Conservation (phyloP, 164 flowering plant genomes). For the Sedum album region DNA sequence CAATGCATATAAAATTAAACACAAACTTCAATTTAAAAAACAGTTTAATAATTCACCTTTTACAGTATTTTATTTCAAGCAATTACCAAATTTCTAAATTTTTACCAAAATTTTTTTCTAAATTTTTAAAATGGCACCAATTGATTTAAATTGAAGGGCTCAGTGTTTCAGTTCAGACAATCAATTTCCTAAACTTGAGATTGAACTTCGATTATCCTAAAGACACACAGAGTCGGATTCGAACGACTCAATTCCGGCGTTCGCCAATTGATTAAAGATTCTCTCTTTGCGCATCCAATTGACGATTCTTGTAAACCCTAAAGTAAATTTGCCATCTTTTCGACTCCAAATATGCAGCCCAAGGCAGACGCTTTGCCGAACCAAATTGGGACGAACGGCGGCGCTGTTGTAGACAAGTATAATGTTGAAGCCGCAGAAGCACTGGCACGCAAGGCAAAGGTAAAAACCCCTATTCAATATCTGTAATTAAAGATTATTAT, state of each 20-base stretch:
- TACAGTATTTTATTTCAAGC: too few species aligned
- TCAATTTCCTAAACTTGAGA: too few species aligned
- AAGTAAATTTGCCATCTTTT: neutral
- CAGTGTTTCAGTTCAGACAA: too few species aligned
- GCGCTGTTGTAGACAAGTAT: constrained; percentile 22
- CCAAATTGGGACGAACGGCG: neutral
- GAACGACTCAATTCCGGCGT: neutral
- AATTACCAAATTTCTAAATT: too few species aligned
- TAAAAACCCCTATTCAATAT: neutral
- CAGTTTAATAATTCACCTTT: too few species aligned
- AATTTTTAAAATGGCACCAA: too few species aligned
- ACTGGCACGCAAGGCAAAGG: constrained; percentile 27
- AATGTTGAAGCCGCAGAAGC: constrained; percentile 28
- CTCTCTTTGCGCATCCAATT: neutral
- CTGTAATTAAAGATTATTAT: neutral
- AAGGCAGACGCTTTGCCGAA: neutral
- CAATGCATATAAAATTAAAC: too few species aligned
- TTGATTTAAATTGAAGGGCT: too few species aligned
- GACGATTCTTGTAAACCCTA: neutral
- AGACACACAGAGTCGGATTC: too few species aligned
- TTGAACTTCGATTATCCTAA: too few species aligned
- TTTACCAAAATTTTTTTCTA: too few species aligned
- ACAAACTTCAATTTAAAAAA: too few species aligned
- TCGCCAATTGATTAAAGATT: neutral
- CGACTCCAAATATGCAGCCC: neutral